These are phyloP conservation scores for Penicillium arizonense DNA, from an alignment of 495 filamentous ascomycete genomes.

Conservation along the genomic window DNA sequence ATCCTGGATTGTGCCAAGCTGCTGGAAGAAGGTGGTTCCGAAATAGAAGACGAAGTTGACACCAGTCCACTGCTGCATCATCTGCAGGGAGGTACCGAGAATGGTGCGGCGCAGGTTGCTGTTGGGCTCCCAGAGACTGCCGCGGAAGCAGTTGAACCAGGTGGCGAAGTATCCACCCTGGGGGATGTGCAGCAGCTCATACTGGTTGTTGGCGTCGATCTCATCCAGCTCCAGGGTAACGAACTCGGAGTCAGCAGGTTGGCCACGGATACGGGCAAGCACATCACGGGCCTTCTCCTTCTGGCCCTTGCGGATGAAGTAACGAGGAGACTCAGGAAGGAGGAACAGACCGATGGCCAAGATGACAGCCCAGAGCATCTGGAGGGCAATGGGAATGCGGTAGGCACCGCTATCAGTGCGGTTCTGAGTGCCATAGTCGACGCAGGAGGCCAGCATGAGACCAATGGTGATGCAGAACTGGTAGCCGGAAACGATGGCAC, in stretches of 20 bases:
- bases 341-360: conserved; percentile 62
- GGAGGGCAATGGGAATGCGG: conserved; percentile 62
- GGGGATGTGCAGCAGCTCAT: conserved; percentile 60
- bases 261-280: conserved; percentile 34
- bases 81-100: conserved; percentile 72
- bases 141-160: conserved; percentile 69
- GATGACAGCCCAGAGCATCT: conserved; percentile 61
- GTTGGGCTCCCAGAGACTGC: conserved; percentile 56
- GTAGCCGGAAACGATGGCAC: conserved; percentile 60
- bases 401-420: conserved; percentile 58
- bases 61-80: conserved; percentile 83
- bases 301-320: conserved; percentile 49
- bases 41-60: conserved; percentile 96
- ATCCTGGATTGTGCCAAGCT: conserved; percentile 64
- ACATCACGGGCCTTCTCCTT: conserved; percentile 28
- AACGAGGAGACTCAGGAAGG: conserved; percentile 71
- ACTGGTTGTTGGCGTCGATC: conserved; percentile 72
- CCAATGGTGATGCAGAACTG: conserved; percentile 67
- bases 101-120: conserved; percentile 72
- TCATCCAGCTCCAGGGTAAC: conserved; percentile 66
- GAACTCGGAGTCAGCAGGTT: conserved; percentile 51
- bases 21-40: conserved; percentile 73
- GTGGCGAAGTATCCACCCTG: conserved; percentile 55
- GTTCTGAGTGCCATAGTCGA: conserved; percentile 61
- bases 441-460: conserved; percentile 63